phyloP scores from a whole-genome alignment of 2,329 filamentous ascomycete species.

The Helotiales sp. region DNA sequence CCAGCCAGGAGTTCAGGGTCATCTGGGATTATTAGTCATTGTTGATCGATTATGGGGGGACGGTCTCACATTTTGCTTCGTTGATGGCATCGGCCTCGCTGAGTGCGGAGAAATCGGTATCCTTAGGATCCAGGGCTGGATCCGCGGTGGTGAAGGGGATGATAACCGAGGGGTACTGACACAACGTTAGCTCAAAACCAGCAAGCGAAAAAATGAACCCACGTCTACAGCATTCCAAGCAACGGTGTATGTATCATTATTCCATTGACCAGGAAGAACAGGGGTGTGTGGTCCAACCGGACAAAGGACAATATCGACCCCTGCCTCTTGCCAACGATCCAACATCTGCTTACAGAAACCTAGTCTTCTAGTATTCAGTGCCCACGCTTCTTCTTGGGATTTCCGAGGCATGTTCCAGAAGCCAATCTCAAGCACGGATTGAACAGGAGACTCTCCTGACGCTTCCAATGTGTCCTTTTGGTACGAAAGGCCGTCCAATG shows the following conservation, averaged over 20 bases:
- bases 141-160: conserved; percentile 43
- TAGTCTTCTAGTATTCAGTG: conserved; percentile 43
- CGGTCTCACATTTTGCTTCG: conserved; percentile 41
- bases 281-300: conserved; percentile 44
- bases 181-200: neutral
- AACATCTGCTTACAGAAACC: conserved; percentile 45
- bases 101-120: conserved; percentile 38
- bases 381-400: conserved; percentile 44
- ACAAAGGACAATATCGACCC: conserved; percentile 41
- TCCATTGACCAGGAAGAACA: conserved; percentile 44
- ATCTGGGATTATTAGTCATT: conserved; percentile 35
- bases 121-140: conserved; percentile 39
- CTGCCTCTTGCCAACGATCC: conserved; percentile 45
- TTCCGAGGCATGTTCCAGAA: conserved; percentile 44
- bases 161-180: conserved; percentile 44
- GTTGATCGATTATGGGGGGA: neutral
- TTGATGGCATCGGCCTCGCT: conserved; percentile 38
- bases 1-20: conserved; percentile 45
- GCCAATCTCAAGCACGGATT: conserved; percentile 43
- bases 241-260: conserved; percentile 45
- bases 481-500: conserved; percentile 46
- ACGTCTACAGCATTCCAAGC: conserved; percentile 46
- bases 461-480: conserved; percentile 41
- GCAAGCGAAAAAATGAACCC: conserved; percentile 11
- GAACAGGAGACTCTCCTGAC: conserved; percentile 43